Percentiles rank a stretch among this genome's conserved stretches.
phyloP scores from a whole-genome alignment of 2,329 filamentous ascomycete genomes.

The Pseudodiploospora longispora region DNA sequence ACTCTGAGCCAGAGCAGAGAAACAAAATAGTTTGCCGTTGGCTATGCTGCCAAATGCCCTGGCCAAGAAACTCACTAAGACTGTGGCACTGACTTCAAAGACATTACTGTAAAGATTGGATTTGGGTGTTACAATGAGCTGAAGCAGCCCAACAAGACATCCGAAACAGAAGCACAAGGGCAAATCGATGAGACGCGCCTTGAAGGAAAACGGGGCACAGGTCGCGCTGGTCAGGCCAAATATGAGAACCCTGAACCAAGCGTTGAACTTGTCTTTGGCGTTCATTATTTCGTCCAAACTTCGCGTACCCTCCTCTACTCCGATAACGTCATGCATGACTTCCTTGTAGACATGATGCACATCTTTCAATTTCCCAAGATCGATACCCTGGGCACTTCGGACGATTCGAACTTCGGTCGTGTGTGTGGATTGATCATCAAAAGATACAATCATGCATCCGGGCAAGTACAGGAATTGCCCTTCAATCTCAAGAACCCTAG shows the following conservation, averaged over 20 bases:
- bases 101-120: conserved; percentile 62
- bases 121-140: conserved; percentile 59
- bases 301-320: conserved; percentile 48
- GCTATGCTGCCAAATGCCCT: conserved; percentile 55
- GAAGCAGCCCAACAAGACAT: conserved; percentile 59
- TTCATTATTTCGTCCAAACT: conserved; percentile 46
- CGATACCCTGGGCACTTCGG: conserved; percentile 47
- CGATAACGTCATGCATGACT: conserved; percentile 52
- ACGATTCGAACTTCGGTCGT: conserved; percentile 62
- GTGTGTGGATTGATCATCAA: conserved; percentile 61
- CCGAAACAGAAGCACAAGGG: conserved; percentile 65
- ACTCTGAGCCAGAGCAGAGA: conserved; percentile 56
- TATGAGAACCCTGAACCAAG: conserved; percentile 48
- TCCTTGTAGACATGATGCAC: conserved; percentile 57
- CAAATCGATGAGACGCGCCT: conserved; percentile 62
- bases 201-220: conserved; percentile 69
- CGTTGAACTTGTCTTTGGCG: conserved; percentile 46
- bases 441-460: conserved; percentile 87
- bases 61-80: conserved; percentile 55
- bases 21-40: conserved; percentile 48
- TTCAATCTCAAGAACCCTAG: conserved; percentile 75
- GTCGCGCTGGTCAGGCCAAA: conserved; percentile 66
- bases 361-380: conserved; percentile 54
- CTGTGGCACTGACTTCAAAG: conserved; percentile 54
- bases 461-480: conserved; percentile 85